Base-by-base conservation (phyloP, 2,329 filamentous ascomycete species). In the Stagonosporopsis cucurbitacearum region DNA sequence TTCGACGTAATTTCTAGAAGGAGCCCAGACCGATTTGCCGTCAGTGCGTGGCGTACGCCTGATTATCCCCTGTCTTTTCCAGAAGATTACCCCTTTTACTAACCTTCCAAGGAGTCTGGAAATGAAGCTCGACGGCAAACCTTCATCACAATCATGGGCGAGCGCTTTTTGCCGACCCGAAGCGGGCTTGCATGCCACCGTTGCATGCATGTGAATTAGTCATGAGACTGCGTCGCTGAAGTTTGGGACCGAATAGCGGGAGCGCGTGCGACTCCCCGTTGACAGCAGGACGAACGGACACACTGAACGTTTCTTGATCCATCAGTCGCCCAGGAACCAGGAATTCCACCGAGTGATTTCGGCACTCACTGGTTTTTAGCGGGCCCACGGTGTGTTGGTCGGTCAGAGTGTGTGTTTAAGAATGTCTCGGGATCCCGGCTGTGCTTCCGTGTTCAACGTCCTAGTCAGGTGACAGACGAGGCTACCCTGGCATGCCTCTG, bases 1-100 rank as follows among this genome's bases (percentile, higher is more conserved):
- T 73, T 68, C 73, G 49, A 57, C 53, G 60, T 63, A 74, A 73
- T 75, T 72, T 73, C 70, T 70, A 70, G 68, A 73, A 75, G 64
- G 55, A 54, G 57, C 59, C 55, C 54, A 60, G 52, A 62, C 63
- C 56, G 58, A 43, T 43, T 50, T 51, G 53, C 57, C 64, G 62
- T 57, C 66, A 58, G 57, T 58, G 67, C 63, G 63, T 63, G 50
- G 63, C 62, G 67, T 63, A 65, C 65, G 57, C 62, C 59, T 43
- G 36, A 50, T 43, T 54, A 63, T 62, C 67, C 60, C 61, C 67
- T 67, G 65, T 63, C 64, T 67, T 69, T 76, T 75, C 73, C 62
- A 69, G 73, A 76, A 75, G 62, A 66, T 63, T 74, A 57, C 71
- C 67, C 70, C 72, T 71, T 73, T 71, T 58, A 63, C 65, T 60